Percentiles rank a stretch among this genome's conserved stretches.
These are phyloP conservation scores for Lentinula aciculospora DNA, from an alignment of 768 basidiomycete species.

Conservation along the genomic window DNA sequence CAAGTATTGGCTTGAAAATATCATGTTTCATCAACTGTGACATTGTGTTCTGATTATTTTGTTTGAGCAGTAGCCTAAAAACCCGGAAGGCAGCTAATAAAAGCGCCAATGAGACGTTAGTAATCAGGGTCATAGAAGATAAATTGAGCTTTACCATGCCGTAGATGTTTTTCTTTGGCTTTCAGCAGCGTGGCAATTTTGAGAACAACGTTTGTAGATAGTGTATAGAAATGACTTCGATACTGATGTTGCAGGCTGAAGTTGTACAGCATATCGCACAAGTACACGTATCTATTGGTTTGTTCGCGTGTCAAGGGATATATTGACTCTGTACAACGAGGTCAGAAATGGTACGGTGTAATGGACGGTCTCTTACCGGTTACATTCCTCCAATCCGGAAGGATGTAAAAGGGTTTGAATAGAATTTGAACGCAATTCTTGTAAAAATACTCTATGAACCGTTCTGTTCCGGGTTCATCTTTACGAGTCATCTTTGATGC, in stretches of 20 bases:
- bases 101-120: constrained; percentile 10
- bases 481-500: constrained; percentile 37
- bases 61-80: constrained; percentile 79
- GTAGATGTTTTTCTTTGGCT: constrained; percentile 85
- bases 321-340: constrained; percentile 35
- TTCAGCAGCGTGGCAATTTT: constrained; percentile 75
- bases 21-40: constrained; percentile 80
- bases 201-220: constrained; percentile 71
- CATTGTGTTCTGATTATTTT: constrained; percentile 73
- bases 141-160: constrained; percentile 64
- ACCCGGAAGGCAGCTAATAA: constrained; percentile 82
- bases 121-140: not conserved
- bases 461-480: constrained; percentile 83
- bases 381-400: constrained; percentile 49
- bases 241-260: constrained; percentile 88
- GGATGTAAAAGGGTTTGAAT: constrained; percentile 70
- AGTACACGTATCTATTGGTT: constrained; percentile 79
- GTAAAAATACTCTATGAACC: constrained; percentile 93
- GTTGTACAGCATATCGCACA: constrained; percentile 88
- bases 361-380: constrained; percentile 21
- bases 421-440: constrained; percentile 74
- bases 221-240: constrained; percentile 85
- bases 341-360: not conserved
- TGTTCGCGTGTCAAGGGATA: constrained; percentile 64
- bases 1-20: constrained; percentile 75